Percentiles rank a stretch among this genome's conserved stretches.
phyloP scores from a whole-genome alignment of 306 rosid species.

The Citrullus colocynthis region DNA sequence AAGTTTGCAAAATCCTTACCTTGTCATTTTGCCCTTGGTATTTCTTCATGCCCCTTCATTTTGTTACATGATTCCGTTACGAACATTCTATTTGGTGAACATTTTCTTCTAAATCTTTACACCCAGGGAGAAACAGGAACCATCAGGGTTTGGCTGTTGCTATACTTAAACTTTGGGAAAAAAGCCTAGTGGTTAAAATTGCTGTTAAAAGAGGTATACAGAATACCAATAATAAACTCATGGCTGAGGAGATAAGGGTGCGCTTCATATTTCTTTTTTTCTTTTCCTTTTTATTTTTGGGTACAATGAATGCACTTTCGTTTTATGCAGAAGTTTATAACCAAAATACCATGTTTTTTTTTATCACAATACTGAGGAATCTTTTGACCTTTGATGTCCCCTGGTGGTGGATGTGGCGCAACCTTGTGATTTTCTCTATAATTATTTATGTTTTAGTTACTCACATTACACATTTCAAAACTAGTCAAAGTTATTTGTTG shows the following conservation, averaged over 20 bases:
- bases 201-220: constrained; percentile 92
- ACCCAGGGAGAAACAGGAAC: constrained; percentile 82
- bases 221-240: constrained; percentile 90
- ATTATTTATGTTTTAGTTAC: background rate
- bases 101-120: background rate
- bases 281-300: background rate
- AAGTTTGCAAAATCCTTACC: constrained; percentile 79
- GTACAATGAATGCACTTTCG: background rate
- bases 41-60: background rate
- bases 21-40: constrained; percentile 96
- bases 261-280: constrained; percentile 12
- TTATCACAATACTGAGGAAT: background rate
- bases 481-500: background rate
- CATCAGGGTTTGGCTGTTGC: constrained; percentile 91
- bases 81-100: background rate
- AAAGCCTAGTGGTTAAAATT: constrained; percentile 75
- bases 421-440: background rate
- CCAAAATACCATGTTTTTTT: background rate
- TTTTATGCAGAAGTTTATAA: background rate
- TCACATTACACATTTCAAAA: background rate
- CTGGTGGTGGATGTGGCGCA: background rate
- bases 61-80: background rate
- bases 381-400: background rate
- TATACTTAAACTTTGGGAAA: constrained; percentile 84
- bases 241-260: constrained; percentile 90